Evolutionary conservation across 371 early-diverging fungal species (phyloP).

Genomic region (Mortierella sp.): DNA sequence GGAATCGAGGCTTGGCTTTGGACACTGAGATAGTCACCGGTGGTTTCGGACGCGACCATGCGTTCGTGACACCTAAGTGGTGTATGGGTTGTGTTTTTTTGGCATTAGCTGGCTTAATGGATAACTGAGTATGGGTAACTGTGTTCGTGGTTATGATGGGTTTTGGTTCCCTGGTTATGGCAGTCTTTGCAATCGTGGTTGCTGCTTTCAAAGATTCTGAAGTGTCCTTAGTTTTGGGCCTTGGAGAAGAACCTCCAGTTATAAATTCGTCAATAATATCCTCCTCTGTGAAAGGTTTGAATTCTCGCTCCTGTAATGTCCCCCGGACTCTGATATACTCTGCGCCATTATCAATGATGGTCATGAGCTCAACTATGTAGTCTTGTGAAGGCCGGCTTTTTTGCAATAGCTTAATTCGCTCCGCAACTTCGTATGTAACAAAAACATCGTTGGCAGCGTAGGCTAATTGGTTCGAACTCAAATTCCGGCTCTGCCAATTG

Average conservation of each 20-base stretch:
- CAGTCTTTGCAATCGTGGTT: background rate
- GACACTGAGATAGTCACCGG: too few species aligned
- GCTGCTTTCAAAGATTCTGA: background rate
- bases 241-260: background rate
- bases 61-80: background rate
- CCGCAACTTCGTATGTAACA: slow-evolving; percentile 57
- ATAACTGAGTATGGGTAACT: too few species aligned
- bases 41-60: background rate
- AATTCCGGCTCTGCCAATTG: slow-evolving; percentile 59
- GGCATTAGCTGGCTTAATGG: too few species aligned
- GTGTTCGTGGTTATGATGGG: too few species aligned
- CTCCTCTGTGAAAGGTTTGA: background rate
- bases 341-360: slow-evolving; percentile 16
- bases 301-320: slow-evolving; percentile 33
- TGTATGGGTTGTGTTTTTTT: too few species aligned
- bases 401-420: slow-evolving; percentile 34
- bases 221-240: background rate
- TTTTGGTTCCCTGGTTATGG: background rate
- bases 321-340: slow-evolving; percentile 18
- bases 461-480: slow-evolving; percentile 56
- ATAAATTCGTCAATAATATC: slow-evolving; percentile 14
- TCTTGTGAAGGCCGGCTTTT: slow-evolving; percentile 9
- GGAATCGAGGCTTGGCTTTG: background rate
- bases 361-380: slow-evolving; percentile 21
- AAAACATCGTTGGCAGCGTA: slow-evolving; percentile 76